Conservation (phyloP, 148 eudicot genomes). For the Vaccinium myrtillus region DNA sequence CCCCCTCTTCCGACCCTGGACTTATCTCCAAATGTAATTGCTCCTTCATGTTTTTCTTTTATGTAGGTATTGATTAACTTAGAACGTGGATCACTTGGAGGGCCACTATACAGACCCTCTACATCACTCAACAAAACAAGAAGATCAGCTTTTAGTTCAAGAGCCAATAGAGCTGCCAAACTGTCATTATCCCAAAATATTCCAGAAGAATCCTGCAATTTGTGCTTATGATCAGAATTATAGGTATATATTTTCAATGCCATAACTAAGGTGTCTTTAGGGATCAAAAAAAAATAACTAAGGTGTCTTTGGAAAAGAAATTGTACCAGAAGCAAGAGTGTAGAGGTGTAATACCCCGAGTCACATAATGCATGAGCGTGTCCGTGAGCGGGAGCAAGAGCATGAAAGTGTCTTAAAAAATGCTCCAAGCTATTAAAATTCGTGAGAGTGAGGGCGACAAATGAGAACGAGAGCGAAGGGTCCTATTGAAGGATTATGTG, state of each 20-base stretch:
- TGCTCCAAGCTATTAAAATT: too few species aligned
- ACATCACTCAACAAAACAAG: constrained; percentile 91
- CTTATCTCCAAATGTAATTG: constrained; percentile 46
- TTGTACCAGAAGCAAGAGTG: neutral
- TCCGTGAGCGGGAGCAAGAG: too few species aligned
- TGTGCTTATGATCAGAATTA: constrained; percentile 8
- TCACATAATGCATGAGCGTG: too few species aligned
- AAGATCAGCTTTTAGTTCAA: constrained; percentile 86
- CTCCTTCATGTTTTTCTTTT: constrained; percentile 41
- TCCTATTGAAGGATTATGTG: too few species aligned
- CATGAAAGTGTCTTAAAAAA: too few species aligned
- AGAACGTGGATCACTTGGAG: constrained; percentile 88
- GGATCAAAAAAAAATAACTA: too few species aligned
- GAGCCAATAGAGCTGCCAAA: constrained; percentile 81
- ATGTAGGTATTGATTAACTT: constrained; percentile 79
- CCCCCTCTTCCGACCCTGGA: constrained; percentile 63
- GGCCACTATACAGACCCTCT: constrained; percentile 89
- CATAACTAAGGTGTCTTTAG: neutral
- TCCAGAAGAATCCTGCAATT: constrained; percentile 85
- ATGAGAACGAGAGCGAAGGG: too few species aligned
- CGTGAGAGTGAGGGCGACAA: too few species aligned
- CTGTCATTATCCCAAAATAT: constrained; percentile 99
- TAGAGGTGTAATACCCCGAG: neutral
- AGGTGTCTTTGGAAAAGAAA: neutral
- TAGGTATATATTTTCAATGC: neutral